phyloP scores from a whole-genome alignment of 176 grass and related monocot genomes.

The sorghum (Sorghum bicolor) region DNA sequence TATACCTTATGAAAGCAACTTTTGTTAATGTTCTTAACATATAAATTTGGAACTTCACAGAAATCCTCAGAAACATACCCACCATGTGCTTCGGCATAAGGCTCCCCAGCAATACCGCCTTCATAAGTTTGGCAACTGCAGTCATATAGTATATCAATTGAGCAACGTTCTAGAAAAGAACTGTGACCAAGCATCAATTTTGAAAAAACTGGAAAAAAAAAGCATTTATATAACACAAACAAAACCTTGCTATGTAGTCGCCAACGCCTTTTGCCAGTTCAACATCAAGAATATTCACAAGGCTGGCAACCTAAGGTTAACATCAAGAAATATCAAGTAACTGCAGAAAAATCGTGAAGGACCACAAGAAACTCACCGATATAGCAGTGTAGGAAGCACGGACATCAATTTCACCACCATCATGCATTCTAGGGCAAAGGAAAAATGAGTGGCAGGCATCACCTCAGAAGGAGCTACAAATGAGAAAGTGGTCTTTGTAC shows the following conservation, averaged over 20 bases:
- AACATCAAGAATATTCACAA: constrained; percentile 84
- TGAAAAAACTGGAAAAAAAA: constrained; percentile 25
- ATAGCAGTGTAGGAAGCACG: constrained; percentile 87
- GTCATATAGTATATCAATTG: constrained; percentile 19
- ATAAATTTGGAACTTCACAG: constrained; percentile 11
- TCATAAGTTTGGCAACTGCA: constrained; percentile 97
- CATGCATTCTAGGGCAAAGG: constrained; percentile 70
- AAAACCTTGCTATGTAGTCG: constrained; percentile 76
- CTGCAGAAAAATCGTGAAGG: constrained; percentile 9
- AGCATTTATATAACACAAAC: constrained; percentile 5
- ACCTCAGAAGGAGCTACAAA: background rate
- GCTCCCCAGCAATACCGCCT: constrained; percentile 95
- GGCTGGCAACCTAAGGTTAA: constrained; percentile 72
- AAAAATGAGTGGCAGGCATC: constrained; percentile 17
- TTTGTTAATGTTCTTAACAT: constrained; percentile 29
- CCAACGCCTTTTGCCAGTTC: constrained; percentile 69
- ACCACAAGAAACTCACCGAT: constrained; percentile 51
- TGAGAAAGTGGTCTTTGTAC: background rate
- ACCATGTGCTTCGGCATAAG: constrained; percentile 97
- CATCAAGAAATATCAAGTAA: constrained; percentile 31
- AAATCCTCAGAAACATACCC: constrained; percentile 71
- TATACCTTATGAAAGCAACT: constrained; percentile 73
- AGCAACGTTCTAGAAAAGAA: constrained; percentile 25
- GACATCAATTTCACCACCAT: constrained; percentile 89
- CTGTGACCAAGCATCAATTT: background rate